phyloP scores from a whole-genome alignment of 1,284 basidiomycete genomes.

The Cutaneotrichosporon cavernicola region DNA sequence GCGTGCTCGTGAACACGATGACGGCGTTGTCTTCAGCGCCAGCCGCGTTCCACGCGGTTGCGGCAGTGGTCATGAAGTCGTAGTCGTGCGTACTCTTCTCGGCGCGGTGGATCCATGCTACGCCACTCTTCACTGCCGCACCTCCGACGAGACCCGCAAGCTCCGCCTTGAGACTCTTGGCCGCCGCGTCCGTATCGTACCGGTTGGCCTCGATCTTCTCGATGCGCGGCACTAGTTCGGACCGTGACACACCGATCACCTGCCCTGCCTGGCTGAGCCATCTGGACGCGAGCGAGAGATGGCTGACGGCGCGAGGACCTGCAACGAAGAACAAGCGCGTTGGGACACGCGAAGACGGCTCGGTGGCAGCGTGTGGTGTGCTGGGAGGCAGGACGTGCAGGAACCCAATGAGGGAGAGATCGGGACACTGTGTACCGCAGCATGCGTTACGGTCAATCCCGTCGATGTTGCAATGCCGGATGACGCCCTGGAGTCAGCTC shows the following conservation, averaged over 20 bases:
- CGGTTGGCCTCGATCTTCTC: slow-evolving; percentile 59
- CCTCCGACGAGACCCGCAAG: slow-evolving; percentile 62
- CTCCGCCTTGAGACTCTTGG: slow-evolving; percentile 66
- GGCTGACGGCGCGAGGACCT: slow-evolving; percentile 69
- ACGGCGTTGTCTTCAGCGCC: slow-evolving; percentile 37
- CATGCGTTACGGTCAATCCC: slow-evolving; percentile 76
- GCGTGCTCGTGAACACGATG: slow-evolving; percentile 50
- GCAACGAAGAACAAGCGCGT: slow-evolving; percentile 74
- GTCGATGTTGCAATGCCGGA: slow-evolving; percentile 76
- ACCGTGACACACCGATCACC: slow-evolving; percentile 57
- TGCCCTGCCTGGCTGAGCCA: slow-evolving; percentile 61
- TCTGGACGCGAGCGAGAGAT: slow-evolving; percentile 62
- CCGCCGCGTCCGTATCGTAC: slow-evolving; percentile 63
- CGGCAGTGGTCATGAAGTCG: slow-evolving; percentile 36
- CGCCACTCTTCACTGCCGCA: slow-evolving; percentile 52
- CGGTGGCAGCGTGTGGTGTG: slow-evolving; percentile 54
- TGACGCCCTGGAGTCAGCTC: slow-evolving; percentile 59
- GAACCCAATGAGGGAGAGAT: slow-evolving; percentile 40
- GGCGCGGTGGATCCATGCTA: slow-evolving; percentile 17
- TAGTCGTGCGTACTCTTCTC: slow-evolving; percentile 45
- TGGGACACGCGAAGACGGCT: slow-evolving; percentile 57
- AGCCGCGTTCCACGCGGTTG: slow-evolving; percentile 9
- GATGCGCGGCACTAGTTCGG: slow-evolving; percentile 65
- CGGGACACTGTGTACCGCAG: slow-evolving; percentile 71
- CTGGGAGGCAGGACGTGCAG: slow-evolving; percentile 52